These are phyloP conservation scores for Tricholoma hemisulphureum DNA, from an alignment of 768 basidiomycete species.

Conservation along the genomic window DNA sequence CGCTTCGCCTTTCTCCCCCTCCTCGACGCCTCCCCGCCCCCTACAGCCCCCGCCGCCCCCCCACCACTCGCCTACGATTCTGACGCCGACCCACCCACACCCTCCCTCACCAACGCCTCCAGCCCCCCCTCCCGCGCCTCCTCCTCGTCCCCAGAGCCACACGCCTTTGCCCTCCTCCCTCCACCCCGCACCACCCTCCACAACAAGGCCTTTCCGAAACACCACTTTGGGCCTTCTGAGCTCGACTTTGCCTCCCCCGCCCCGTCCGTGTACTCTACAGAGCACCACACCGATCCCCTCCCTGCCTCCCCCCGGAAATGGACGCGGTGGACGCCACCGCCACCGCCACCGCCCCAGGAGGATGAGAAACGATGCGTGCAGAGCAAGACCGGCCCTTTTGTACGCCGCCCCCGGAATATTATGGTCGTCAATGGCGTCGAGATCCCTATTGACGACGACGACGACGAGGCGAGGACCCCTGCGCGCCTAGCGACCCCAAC, in stretches of 20 bases:
- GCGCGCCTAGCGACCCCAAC: background rate
- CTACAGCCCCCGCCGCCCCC: conserved; percentile 16
- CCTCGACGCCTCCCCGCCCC: conserved; percentile 27
- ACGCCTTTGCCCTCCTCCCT: conserved; percentile 29
- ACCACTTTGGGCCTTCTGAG: background rate
- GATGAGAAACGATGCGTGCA: background rate
- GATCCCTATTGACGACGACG: conserved; percentile 37
- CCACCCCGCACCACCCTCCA: conserved; percentile 1
- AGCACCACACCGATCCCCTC: background rate
- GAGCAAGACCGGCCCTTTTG: background rate
- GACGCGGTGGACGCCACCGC: background rate
- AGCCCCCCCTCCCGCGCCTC: conserved; percentile 36
- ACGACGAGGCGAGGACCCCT: conserved; percentile 15
- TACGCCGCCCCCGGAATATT: conserved; percentile 28
- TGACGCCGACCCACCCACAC: conserved; percentile 36
- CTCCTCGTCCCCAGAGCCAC: conserved; percentile 31
- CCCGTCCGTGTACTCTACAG: conserved; percentile 1
- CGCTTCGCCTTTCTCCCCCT: conserved; percentile 37
- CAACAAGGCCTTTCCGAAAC: background rate
- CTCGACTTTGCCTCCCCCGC: background rate
- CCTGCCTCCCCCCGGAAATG: background rate
- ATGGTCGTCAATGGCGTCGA: conserved; percentile 41
- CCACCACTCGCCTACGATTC: conserved; percentile 25
- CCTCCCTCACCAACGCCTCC: conserved; percentile 37
- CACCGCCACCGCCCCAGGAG: background rate